Evolutionary conservation across 2,329 filamentous ascomycete species (phyloP), one percentile per base, ranked within the genome.

Genomic region (Beauveria caledonica): DNA sequence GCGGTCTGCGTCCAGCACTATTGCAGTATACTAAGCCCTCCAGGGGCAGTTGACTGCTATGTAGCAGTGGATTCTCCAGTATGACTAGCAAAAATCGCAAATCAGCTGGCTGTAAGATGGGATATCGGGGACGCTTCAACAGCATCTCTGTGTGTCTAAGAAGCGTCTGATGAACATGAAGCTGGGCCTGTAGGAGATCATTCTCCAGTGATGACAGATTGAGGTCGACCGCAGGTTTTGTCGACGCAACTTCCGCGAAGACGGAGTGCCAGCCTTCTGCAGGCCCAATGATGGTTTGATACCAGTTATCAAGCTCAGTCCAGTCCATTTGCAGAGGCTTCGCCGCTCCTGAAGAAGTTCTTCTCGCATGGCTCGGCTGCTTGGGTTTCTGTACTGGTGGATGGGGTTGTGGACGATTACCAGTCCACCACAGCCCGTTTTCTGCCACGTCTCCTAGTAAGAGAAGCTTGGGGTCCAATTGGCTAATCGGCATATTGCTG

Each of bases 361-460:
- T 55, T 49, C 48, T 36, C 9, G 50, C 17, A 33, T 60, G 49
- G 13, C 50, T 40, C 1, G 53, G 52, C n/a, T 46, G 49, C 45
- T 52, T 57, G 11, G 52, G 49, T 23, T 60, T 59, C 19, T 59
- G 55, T 17, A 29, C 54, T 33, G 46, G 33, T 5, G 49, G 21
- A 1, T 42, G 40, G 25, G 49, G 48, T 10, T 61, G 44, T 4
- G 52, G 17, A 27, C 46, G 46, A n/a, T 40, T 80, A 1, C 87
- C 88, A 51, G 87, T 86, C 89, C 89, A 93, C 90, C 89, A 93
- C 8, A 82, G 83, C 2, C 88, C 89, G 68, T 94, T 94, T 69
- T 94, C 90, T 1, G 86, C 88, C 65, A 92, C 80, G 67, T 92
- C 84, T 2, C 89, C 89, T 2, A 92, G 72, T 7, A 92, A 76